Conservation (phyloP, 345 rosid genomes). For the Populus davidiana region DNA sequence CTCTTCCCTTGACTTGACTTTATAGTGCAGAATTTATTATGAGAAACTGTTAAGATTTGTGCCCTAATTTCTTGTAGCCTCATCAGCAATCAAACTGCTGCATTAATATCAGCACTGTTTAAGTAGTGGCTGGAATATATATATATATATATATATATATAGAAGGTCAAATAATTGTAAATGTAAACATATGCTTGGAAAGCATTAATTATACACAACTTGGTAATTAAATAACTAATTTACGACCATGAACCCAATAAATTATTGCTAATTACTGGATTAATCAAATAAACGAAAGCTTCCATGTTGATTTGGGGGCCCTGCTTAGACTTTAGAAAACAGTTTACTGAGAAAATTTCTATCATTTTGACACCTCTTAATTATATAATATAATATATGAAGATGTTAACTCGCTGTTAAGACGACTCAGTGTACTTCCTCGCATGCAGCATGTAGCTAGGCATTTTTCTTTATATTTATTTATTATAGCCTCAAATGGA, state of each 20-base stretch:
- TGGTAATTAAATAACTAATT: neutral
- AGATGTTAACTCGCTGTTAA: neutral
- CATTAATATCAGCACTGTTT: neutral
- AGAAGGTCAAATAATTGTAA: neutral
- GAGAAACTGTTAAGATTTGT: neutral
- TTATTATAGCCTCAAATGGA: neutral
- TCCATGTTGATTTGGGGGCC: neutral
- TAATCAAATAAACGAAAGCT: neutral
- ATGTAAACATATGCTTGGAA: neutral
- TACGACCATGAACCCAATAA: neutral
- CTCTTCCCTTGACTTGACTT: neutral
- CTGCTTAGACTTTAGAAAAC: neutral
- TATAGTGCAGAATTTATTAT: neutral
- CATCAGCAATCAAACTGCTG: neutral
- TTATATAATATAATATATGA: neutral
- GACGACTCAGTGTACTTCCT: neutral
- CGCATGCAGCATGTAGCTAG: neutral
- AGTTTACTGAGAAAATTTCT: neutral
- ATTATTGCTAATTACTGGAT: neutral
- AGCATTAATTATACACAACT: neutral
- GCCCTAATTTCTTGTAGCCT: neutral
- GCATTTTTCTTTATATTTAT: too few relatives aligned
- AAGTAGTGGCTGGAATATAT: neutral
- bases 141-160: too few relatives aligned
- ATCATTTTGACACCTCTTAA: neutral